Evolutionary conservation across 495 filamentous ascomycete species (phyloP), one percentile per base, ranked within the genome.

Genomic region (Aspergillus kassunensis): DNA sequence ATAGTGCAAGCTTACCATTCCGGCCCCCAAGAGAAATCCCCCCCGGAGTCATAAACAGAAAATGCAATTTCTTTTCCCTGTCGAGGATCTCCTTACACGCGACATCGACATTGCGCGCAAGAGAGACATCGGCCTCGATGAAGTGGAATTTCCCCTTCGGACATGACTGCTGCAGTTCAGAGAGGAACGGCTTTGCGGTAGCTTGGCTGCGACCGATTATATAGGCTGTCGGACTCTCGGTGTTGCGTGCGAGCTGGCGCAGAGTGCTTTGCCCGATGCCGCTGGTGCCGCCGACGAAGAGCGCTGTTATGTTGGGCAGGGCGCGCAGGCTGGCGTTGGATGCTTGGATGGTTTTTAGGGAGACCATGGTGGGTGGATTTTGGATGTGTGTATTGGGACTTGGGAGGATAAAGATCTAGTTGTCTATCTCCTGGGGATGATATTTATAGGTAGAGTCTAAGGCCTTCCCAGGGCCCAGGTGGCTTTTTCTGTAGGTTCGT

Each of bases 221-320:
- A n/a, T 49, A 49, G n/a, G 29, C 45, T 5, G 7, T 15, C 1
- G 45, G 33, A n/a, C 35, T 25, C 13, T 15, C 2, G 15, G 45
- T 15, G 29, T 49, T 13, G 8, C 35, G 19, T 13, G 20, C 33
- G 1, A 49, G 20, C 3, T 15, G n/a, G 12, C 24, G 33, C 0
- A 25, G 19, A 2, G 45, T 39, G 12, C 12, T 25, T n/a, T 49
- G n/a, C 20, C 45, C 45, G 7, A 49, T 49, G 20, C 45, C 45
- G 13, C 35, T 49, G 10, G 45, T 49, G 10, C 45, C 45, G 19
- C 45, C 45, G 3, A 49, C 45, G 16, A 44, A 44, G 9, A 44
- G 9, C 0, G 42, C 42, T 3, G 27, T 31, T 8, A 43, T 27
- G 21, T 43, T 43, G 21, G 21, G 21, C 4, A 43, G 20, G 3